Percentiles rank a stretch among this genome's conserved stretches.
phyloP scores from a whole-genome alignment of 176 grass and related monocot genomes.

The Phragmites australis region DNA sequence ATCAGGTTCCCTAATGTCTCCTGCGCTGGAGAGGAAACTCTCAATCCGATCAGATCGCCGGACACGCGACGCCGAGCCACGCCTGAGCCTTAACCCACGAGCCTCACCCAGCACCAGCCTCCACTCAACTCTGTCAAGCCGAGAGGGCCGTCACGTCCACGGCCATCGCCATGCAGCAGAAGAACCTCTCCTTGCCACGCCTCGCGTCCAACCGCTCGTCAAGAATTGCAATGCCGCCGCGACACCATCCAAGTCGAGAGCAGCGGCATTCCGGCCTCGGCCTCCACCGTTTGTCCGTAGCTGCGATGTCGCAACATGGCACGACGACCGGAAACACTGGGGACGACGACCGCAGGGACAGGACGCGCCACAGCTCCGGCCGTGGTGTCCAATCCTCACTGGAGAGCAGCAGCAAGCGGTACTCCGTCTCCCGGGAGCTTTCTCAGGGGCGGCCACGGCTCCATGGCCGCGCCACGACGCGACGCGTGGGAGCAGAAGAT shows the following conservation, averaged over 20 bases:
- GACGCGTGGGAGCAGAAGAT: neutral
- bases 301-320: neutral
- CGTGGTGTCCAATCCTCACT: neutral
- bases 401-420: neutral
- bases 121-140: slow-evolving; percentile 11
- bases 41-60: slow-evolving; percentile 12
- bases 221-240: slow-evolving; percentile 10
- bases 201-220: slow-evolving; percentile 30
- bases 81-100: neutral
- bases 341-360: neutral
- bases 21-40: slow-evolving; percentile 30
- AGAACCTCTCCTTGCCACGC: neutral
- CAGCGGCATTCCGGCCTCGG: neutral
- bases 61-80: neutral
- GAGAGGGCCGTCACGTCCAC: neutral
- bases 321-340: neutral
- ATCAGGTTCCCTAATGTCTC: slow-evolving; percentile 1
- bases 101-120: neutral
- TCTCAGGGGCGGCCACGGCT: neutral
- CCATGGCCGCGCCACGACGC: neutral
- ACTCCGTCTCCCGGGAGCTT: slow-evolving; percentile 4
- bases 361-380: neutral
- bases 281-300: neutral
- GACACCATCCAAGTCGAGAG: neutral
- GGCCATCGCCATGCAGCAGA: neutral